Conservation (phyloP, 2,329 filamentous ascomycete species). For the Aspergillus clavatus region DNA sequence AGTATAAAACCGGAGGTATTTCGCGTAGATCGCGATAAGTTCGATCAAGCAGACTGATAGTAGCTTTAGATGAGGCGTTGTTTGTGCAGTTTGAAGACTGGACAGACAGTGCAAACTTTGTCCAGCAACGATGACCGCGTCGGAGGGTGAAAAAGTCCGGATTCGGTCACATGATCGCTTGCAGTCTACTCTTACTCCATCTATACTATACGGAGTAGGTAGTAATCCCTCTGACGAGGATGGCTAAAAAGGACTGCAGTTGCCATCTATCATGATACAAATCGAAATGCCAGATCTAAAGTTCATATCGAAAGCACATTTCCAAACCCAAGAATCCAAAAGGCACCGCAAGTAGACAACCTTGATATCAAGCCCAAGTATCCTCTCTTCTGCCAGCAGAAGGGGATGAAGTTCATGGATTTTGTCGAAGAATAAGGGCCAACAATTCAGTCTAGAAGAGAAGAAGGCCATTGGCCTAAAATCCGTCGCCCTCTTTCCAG, state of each 20-base stretch:
- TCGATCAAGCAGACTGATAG: constrained; percentile 23
- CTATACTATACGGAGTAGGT: no score
- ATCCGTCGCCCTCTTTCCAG: constrained; percentile 55
- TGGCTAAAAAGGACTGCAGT: no score
- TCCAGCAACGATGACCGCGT: constrained; percentile 17
- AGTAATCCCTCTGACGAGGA: no score
- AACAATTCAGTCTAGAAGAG: neutral
- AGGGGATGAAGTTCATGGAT: neutral
- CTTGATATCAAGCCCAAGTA: neutral
- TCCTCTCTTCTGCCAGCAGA: neutral
- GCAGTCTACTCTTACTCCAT: no score
- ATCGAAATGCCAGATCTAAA: no score
- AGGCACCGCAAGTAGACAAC: neutral
- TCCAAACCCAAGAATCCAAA: neutral
- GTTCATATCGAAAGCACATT: neutral
- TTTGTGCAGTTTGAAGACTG: constrained; percentile 38
- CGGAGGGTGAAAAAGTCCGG: neutral
- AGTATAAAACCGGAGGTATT: constrained; percentile 4
- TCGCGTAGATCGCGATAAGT: constrained; percentile 15
- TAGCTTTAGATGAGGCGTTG: constrained; percentile 27
- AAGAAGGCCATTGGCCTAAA: constrained; percentile 29
- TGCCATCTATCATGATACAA: no score
- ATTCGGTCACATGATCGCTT: neutral
- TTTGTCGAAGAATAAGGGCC: no score
- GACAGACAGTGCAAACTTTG: constrained; percentile 40